Percentiles rank a stretch among this genome's conserved stretches.
Conservation (phyloP, 768 basidiomycete species). For the Lentinula lateritia region DNA sequence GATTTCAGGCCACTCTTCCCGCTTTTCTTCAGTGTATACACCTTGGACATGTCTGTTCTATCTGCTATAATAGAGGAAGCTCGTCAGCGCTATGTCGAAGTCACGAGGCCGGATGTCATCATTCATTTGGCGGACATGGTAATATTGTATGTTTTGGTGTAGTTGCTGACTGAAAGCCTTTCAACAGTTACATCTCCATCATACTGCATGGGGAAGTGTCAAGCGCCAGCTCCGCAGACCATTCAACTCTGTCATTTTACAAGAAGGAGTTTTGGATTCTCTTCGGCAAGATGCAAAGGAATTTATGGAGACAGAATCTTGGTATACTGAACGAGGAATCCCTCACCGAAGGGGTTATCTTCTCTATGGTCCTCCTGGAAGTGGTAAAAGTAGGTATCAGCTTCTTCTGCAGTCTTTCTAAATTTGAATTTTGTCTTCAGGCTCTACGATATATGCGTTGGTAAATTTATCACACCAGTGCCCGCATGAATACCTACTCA, state of each 20-base stretch:
- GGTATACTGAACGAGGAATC: constrained; percentile 54
- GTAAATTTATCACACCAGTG: constrained; percentile 15
- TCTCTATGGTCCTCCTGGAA: constrained; percentile 56
- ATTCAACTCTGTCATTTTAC: constrained; percentile 47
- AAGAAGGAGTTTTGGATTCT: constrained; percentile 37
- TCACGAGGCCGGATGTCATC: constrained; percentile 34
- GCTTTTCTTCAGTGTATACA: constrained; percentile 30
- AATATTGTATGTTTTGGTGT: constrained; percentile 5
- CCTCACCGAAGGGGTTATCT: constrained; percentile 55
- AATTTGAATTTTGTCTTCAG: constrained; percentile 34
- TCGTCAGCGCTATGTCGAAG: constrained; percentile 32
- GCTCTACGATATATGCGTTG: constrained; percentile 50
- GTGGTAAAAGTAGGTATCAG: constrained; percentile 47
- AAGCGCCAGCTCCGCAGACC: constrained; percentile 36
- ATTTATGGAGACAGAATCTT: constrained; percentile 48
- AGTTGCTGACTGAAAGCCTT: not conserved
- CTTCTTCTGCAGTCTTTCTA: not conserved
- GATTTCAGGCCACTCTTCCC: not conserved
- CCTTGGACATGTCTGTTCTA: constrained; percentile 34
- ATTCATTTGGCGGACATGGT: constrained; percentile 31
- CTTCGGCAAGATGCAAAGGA: constrained; percentile 47
- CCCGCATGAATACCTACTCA: not conserved
- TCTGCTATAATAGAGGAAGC: constrained; percentile 38
- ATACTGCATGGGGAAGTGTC: constrained; percentile 10
- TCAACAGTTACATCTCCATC: constrained; percentile 13